phyloP scores from a whole-genome alignment of 2,329 filamentous ascomycete species.

The Sordariomycetes sp. region DNA sequence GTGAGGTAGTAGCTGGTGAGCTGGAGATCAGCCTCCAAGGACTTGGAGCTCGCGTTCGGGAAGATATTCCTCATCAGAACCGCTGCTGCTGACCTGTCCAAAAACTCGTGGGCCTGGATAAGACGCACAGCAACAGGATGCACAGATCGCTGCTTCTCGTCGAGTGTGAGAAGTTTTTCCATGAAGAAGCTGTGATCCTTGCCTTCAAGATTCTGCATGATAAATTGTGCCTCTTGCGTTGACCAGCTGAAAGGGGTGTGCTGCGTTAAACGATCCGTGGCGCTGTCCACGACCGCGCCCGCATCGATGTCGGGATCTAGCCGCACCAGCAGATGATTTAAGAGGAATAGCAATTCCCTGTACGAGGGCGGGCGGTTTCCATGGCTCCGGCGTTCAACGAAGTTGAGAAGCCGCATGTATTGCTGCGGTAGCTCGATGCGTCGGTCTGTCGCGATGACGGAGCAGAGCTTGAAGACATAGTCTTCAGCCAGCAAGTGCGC shows the following conservation, averaged over 20 bases:
- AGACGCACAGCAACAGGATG: conserved; percentile 49
- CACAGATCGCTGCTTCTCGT: conserved; percentile 44
- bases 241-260: conserved; percentile 33
- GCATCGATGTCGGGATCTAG: conserved; percentile 28
- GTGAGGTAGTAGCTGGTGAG: conserved; percentile 45
- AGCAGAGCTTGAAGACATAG: conserved; percentile 49
- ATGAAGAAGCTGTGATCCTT: conserved; percentile 41
- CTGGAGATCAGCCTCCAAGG: conserved; percentile 47
- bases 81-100: conserved; percentile 42
- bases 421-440: conserved; percentile 40
- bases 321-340: conserved; percentile 32
- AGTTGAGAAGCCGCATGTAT: conserved; percentile 45
- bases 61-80: conserved; percentile 46
- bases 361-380: conserved; percentile 46
- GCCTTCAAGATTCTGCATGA: conserved; percentile 28
- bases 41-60: conserved; percentile 28
- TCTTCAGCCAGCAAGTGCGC: conserved; percentile 49
- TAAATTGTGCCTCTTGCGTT: conserved; percentile 31
- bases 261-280: conserved; percentile 27
- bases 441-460: conserved; percentile 52
- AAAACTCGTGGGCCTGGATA: conserved; percentile 37
- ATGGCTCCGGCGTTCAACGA: conserved; percentile 39
- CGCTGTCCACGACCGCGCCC: conserved; percentile 26
- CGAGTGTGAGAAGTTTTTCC: conserved; percentile 55
- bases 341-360: conserved; percentile 39